A percentile compares a stretch with the other conserved stretches of the same genome.
These are phyloP conservation scores for Neurospora tetraspora DNA, from an alignment of 495 filamentous ascomycete genomes.

Conservation along the genomic window DNA sequence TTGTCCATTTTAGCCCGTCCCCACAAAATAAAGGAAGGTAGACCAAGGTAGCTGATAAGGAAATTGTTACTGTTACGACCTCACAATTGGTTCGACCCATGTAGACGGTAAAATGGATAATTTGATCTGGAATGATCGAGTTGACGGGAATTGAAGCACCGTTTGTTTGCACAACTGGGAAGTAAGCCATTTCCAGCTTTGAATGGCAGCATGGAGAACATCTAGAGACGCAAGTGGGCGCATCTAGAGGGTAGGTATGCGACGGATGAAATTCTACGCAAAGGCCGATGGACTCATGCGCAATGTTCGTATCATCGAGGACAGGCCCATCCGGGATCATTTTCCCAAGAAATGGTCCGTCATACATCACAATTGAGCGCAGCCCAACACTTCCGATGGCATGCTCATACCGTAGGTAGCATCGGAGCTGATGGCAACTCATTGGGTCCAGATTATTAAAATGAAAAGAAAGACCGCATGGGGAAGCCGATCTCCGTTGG, in stretches of 20 bases:
- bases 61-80: neutral
- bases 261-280: neutral
- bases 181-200: neutral
- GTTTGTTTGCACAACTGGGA: neutral
- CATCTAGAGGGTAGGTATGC: neutral
- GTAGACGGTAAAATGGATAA: too few species aligned
- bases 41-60: neutral
- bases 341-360: neutral
- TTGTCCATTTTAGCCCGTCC: neutral
- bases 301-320: neutral
- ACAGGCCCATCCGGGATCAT: neutral
- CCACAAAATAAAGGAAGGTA: neutral
- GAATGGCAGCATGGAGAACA: neutral
- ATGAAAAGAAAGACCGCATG: neutral
- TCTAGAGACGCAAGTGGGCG: neutral
- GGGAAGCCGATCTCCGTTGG: neutral
- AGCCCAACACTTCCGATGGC: neutral
- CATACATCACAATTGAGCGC: neutral
- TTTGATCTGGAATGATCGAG: neutral
- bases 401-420: neutral
- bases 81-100: neutral
- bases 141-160: neutral
- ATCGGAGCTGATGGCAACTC: neutral
- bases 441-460: neutral
- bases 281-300: neutral